These are phyloP conservation scores for Triticum turgidum DNA, from an alignment of 176 grass and related monocot species.

Conservation along the genomic window DNA sequence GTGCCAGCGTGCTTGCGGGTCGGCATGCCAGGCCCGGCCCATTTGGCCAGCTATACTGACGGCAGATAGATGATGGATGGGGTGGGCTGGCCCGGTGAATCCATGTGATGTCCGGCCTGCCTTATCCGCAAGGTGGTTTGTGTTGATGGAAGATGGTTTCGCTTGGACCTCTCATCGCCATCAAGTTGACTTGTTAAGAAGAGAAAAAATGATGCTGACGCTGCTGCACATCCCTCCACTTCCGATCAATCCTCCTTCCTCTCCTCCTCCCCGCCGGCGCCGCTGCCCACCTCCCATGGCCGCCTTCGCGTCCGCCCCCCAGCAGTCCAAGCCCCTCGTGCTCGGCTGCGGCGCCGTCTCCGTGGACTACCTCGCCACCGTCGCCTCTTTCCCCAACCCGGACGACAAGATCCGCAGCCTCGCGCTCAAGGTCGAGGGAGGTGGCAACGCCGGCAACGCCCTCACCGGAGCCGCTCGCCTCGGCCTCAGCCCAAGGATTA, in stretches of 20 bases:
- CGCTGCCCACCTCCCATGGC: constrained; percentile 27
- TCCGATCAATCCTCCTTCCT: neutral
- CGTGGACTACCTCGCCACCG: constrained; percentile 83
- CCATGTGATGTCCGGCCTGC: neutral
- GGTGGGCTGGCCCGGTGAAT: neutral
- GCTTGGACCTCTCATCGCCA: constrained; percentile 6
- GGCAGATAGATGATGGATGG: too few relatives aligned
- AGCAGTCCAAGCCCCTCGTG: constrained; percentile 15
- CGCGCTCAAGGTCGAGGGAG: constrained; percentile 79
- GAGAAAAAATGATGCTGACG: constrained; percentile 1
- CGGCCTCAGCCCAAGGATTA: constrained; percentile 61
- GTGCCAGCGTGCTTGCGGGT: too few relatives aligned
- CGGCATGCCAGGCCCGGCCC: too few relatives aligned
- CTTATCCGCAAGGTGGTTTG: neutral
- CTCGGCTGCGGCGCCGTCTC: constrained; percentile 72
- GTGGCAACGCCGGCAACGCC: constrained; percentile 90
- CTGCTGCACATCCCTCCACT: constrained; percentile 1
- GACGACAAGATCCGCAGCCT: constrained; percentile 96
- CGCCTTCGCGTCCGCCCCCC: constrained; percentile 10
- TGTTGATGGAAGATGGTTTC: constrained; percentile 9
- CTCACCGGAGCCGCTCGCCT: constrained; percentile 74
- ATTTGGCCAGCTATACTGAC: too few relatives aligned
- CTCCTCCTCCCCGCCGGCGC: neutral
- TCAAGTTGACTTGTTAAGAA: constrained; percentile 17
- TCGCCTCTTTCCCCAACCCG: constrained; percentile 79